These are phyloP conservation scores for Schwanniomyces pseudopolymorphus DNA, from an alignment of 805 yeast species.

Conservation along the genomic window DNA sequence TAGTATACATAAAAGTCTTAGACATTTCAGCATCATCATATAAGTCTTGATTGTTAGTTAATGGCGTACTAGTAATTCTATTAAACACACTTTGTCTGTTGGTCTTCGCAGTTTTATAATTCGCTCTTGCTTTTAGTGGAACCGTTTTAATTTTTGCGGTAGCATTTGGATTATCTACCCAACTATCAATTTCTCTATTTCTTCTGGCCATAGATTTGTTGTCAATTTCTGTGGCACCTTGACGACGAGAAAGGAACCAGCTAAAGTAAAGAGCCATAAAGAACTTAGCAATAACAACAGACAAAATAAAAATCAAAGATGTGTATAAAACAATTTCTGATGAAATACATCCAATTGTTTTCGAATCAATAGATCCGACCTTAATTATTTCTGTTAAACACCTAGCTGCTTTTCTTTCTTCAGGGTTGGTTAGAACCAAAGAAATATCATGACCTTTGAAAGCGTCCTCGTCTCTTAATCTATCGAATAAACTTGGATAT, in stretches of 20 bases:
- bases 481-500: conserved; percentile 72
- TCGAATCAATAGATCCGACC: conserved; percentile 87
- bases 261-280: conserved; percentile 84
- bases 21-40: conserved; percentile 34
- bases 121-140: conserved; percentile 53
- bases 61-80: conserved; percentile 31
- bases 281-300: conserved; percentile 77
- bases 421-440: conserved; percentile 60
- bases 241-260: conserved; percentile 71
- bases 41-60: conserved; percentile 40
- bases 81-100: conserved; percentile 44
- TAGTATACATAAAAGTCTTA: conserved; percentile 47
- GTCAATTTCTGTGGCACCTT: conserved; percentile 72
- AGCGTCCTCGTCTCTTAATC: conserved; percentile 51
- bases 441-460: conserved; percentile 83
- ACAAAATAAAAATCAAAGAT: conserved; percentile 80
- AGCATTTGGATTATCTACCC: conserved; percentile 68
- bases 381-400: conserved; percentile 84
- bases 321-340: conserved; percentile 78
- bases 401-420: conserved; percentile 69
- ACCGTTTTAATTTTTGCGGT: conserved; percentile 44
- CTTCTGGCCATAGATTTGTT: conserved; percentile 62
- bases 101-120: conserved; percentile 35
- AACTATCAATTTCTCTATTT: conserved; percentile 70
- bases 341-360: conserved; percentile 91